phyloP scores from a whole-genome alignment of 2,329 filamentous ascomycete genomes.

The Penicillium sclerotiorum region DNA sequence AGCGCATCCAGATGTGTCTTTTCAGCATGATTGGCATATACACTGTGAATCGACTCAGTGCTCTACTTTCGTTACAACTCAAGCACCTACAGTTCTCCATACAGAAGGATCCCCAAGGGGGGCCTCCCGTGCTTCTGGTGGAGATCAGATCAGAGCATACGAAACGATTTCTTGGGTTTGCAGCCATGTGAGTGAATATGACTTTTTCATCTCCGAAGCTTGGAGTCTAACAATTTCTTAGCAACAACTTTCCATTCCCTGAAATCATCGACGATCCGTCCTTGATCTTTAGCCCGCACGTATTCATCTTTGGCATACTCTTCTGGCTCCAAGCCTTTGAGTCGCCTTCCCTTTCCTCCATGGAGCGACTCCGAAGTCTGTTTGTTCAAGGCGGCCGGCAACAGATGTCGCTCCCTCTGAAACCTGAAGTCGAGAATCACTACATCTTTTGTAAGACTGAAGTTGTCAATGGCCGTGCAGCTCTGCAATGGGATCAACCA shows the following conservation, averaged over 20 bases:
- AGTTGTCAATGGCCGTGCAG: slow-evolving; percentile 15
- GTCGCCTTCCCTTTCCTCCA: slow-evolving; percentile 22
- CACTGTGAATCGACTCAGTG: slow-evolving; percentile 15
- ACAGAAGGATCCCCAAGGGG: slow-evolving; percentile 13
- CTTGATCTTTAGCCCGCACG: slow-evolving; percentile 23
- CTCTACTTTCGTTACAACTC: slow-evolving; percentile 16
- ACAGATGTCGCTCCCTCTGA: slow-evolving; percentile 23
- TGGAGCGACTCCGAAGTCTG: slow-evolving; percentile 25
- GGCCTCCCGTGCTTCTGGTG: slow-evolving; percentile 15
- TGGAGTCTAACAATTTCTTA: slow-evolving; percentile 4
- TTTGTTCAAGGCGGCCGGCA: slow-evolving; percentile 19
- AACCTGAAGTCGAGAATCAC: slow-evolving; percentile 24
- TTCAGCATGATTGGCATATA: slow-evolving; percentile 19
- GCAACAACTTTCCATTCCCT: slow-evolving; percentile 21
- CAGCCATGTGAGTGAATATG: slow-evolving; percentile 8
- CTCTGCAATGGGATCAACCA: slow-evolving; percentile 10
- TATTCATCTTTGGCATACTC: slow-evolving; percentile 26
- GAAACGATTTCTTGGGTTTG: slow-evolving; percentile 15
- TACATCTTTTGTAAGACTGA: slow-evolving; percentile 27
- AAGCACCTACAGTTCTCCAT: slow-evolving; percentile 19
- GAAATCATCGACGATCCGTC: slow-evolving; percentile 23
- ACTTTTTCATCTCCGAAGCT: neutral
- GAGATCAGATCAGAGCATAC: slow-evolving; percentile 14
- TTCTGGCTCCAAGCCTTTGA: slow-evolving; percentile 26
- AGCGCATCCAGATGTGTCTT: slow-evolving; percentile 20